Base-by-base conservation (phyloP, 768 basidiomycete species). In the Amanita muscaria region DNA sequence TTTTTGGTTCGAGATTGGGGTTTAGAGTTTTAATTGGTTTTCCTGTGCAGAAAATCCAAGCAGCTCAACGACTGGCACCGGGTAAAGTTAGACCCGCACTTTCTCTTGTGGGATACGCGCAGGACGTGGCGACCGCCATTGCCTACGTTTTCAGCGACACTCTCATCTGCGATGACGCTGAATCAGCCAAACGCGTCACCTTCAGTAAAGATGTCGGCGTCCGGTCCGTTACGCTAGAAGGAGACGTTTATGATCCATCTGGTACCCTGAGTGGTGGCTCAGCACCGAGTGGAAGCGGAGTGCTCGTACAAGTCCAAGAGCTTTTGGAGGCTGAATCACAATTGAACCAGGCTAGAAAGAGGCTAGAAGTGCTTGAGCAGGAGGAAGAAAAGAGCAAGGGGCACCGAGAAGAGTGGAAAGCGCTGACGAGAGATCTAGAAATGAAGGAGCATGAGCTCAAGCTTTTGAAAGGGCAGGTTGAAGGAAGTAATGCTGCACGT, bases 191-290 rank as follows among this genome's bases (percentile, higher is more conserved):
- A n/a, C n/a, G n/a, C 0, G 87, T 96, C 33, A 96, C 96, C 0
- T 98, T 97, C 68, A 69, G 79, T 44, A 64, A 58, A 15, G 68
- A 77, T 8, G 72, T 84, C 11, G 69, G 72, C 16, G n/a, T 87
- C 39, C 82, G 81, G 40, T 92, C 88, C 8, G 92, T 98, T 37
- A 99, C 96, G 6, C 70, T 96, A 15, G 83, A 89, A 2, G 96
- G 96, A 2, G 96, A 98, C 56, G 79, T 96, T 9, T 98, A 99
- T 60, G 96, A 99, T 50, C 94, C 96, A 2, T 85, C 86, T 6
- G 94, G 94, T 5, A 93, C 88, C 0, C 76, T 99, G 15, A 88
- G 83, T 15, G 96, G n/a, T n/a, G n/a, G n/a, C n/a, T n/a, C n/a
- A n/a, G n/a, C n/a, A 58, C 88, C 92, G 0, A 83, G 68, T 49